These are phyloP conservation scores for Vitis riparia DNA, from an alignment of 164 flowering plant species.

Conservation along the genomic window DNA sequence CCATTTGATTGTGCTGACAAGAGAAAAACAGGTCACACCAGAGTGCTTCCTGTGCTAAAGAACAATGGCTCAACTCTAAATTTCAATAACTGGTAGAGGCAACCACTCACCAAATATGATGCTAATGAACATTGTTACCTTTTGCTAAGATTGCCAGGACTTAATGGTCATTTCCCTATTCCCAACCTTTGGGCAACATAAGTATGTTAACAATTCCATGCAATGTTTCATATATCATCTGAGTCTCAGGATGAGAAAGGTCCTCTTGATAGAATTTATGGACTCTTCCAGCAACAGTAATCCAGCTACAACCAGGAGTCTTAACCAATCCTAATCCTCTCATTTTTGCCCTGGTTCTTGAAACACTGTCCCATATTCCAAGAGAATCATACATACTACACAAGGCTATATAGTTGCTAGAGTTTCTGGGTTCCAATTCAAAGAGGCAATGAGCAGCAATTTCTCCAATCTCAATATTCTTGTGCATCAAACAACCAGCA, in stretches of 20 bases:
- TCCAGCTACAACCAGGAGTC: slow-evolving; percentile 61
- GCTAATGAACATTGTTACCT: too few species aligned
- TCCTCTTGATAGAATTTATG: slow-evolving; percentile 49
- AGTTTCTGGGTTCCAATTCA: slow-evolving; percentile 50
- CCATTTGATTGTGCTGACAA: too few species aligned
- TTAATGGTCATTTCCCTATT: not conserved
- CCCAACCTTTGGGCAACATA: slow-evolving; percentile 3
- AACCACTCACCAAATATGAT: too few species aligned
- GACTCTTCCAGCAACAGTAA: slow-evolving; percentile 29
- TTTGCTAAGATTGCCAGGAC: too few species aligned
- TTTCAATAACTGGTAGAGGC: too few species aligned
- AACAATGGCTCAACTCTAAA: too few species aligned
- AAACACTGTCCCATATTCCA: slow-evolving; percentile 36
- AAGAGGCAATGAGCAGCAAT: slow-evolving; percentile 55
- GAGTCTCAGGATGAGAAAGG: slow-evolving; percentile 24
- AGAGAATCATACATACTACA: slow-evolving; percentile 48
- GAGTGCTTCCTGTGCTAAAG: too few species aligned
- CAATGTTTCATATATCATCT: slow-evolving; percentile 27
- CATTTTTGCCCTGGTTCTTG: slow-evolving; percentile 40
- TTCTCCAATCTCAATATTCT: slow-evolving; percentile 58
- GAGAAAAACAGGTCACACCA: too few species aligned
- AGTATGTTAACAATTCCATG: slow-evolving; percentile 20
- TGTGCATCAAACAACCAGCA: slow-evolving; percentile 48
- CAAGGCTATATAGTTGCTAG: slow-evolving; percentile 63
- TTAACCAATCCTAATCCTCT: slow-evolving; percentile 46